A percentile compares a stretch with the other conserved stretches of the same genome.
phyloP scores from a whole-genome alignment of 768 basidiomycete genomes.

The Exidia glandulosa region DNA sequence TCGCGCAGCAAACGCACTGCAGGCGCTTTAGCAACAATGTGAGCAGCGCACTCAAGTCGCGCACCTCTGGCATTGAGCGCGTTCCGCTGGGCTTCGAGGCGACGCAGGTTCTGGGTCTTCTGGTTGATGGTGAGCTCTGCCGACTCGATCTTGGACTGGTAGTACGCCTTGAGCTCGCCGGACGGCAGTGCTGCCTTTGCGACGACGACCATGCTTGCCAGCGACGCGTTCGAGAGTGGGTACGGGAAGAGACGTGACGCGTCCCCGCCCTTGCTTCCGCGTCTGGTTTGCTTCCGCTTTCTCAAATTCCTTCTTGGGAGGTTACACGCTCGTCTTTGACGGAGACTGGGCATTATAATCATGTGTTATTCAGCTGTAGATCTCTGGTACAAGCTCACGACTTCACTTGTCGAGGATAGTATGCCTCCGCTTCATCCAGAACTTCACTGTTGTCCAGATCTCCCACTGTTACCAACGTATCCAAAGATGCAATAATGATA shows the following conservation, averaged over 20 bases:
- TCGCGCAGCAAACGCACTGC: conserved; percentile 82
- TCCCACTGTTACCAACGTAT: too few relatives aligned
- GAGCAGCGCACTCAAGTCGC: conserved; percentile 10
- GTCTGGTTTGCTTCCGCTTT: neutral
- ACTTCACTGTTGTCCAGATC: too few relatives aligned
- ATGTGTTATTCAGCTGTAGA: too few relatives aligned
- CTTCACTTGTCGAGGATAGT: too few relatives aligned
- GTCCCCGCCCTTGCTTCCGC: neutral
- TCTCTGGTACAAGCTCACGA: too few relatives aligned
- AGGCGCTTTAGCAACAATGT: neutral
- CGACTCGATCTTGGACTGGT: conserved; percentile 90
- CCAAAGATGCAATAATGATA: too few relatives aligned
- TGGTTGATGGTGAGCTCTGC: conserved; percentile 90
- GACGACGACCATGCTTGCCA: neutral
- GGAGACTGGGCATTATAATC: too few relatives aligned
- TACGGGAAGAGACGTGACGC: neutral
- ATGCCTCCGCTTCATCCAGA: too few relatives aligned
- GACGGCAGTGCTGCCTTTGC: conserved; percentile 23
- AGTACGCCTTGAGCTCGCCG: conserved; percentile 78
- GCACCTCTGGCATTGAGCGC: conserved; percentile 89
- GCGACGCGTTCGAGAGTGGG: too few relatives aligned
- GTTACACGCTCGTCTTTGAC: too few relatives aligned
- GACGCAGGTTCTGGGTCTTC: conserved; percentile 91
- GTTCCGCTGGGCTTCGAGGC: conserved; percentile 94
- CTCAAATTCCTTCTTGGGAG: neutral